Percentiles rank a stretch among this genome's conserved stretches.
Evolutionary conservation across 164 flowering plant species (phyloP).

Genomic region (grape (Vitis vinifera)): ASM3070453v1 NC_081811.1:31638501-31639000

Average conservation of each 20-base stretch:
- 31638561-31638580: slow-evolving; percentile 54
- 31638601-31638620: slow-evolving; percentile 39
- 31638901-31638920: no score
- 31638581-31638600: slow-evolving; percentile 31
- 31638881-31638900: no score
- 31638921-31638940: no score
- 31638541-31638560: slow-evolving; percentile 76
- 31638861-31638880: no score
- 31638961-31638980: no score
- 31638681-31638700: slow-evolving; percentile 54
- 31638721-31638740: slow-evolving; percentile 35
- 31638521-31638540: slow-evolving; percentile 73
- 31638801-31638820: no score
- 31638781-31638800: no score
- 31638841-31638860: no score
- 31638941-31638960: no score
- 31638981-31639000: no score
- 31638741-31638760: slow-evolving; percentile 10
- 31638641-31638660: slow-evolving; percentile 84
- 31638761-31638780: no score
- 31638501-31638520: slow-evolving; percentile 82
- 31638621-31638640: slow-evolving; percentile 98
- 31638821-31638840: no score
- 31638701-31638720: slow-evolving; percentile 43
- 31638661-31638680: slow-evolving; percentile 71